Percentiles rank a stretch among this genome's conserved stretches.
These are phyloP conservation scores for Syzygium aromaticum DNA, from an alignment of 345 rosid species.

Conservation along the genomic window DNA sequence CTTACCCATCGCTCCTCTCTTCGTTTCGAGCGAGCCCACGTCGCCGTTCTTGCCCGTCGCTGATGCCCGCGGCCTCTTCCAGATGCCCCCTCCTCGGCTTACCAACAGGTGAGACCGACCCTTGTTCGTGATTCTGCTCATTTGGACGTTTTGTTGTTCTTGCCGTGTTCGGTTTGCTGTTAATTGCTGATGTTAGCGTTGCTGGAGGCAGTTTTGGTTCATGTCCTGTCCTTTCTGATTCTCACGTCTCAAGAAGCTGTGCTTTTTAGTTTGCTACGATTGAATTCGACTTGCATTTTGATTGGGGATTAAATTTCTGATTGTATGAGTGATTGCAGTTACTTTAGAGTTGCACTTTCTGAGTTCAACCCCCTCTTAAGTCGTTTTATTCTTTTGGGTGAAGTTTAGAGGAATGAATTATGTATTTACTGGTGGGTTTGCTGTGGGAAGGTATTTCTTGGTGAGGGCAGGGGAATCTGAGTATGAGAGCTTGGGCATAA, in stretches of 20 bases:
- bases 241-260: not conserved
- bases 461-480: slow-evolving; percentile 95
- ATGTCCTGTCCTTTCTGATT: not conserved
- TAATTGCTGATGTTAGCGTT: not conserved
- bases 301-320: not conserved
- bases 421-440: slow-evolving; percentile 3
- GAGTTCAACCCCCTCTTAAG: not conserved
- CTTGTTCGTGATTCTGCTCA: not conserved
- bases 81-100: slow-evolving; percentile 61
- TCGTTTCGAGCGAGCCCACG: slow-evolving; percentile 2
- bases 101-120: slow-evolving; percentile 29
- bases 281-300: not conserved
- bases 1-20: slow-evolving; percentile 17
- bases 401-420: not conserved
- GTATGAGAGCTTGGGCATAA: slow-evolving; percentile 65
- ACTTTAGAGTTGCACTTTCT: not conserved
- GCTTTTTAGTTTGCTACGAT: not conserved
- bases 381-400: not conserved
- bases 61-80: slow-evolving; percentile 57
- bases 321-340: not conserved
- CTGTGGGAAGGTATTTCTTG: slow-evolving; percentile 51
- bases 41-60: slow-evolving; percentile 7
- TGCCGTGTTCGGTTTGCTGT: not conserved
- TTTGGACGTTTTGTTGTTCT: not conserved
- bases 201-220: not conserved